Evolutionary conservation across 2,329 filamentous ascomycete genomes (phyloP), one percentile per base, ranked within the genome.

Genomic region (Trichophyton verrucosum): DNA sequence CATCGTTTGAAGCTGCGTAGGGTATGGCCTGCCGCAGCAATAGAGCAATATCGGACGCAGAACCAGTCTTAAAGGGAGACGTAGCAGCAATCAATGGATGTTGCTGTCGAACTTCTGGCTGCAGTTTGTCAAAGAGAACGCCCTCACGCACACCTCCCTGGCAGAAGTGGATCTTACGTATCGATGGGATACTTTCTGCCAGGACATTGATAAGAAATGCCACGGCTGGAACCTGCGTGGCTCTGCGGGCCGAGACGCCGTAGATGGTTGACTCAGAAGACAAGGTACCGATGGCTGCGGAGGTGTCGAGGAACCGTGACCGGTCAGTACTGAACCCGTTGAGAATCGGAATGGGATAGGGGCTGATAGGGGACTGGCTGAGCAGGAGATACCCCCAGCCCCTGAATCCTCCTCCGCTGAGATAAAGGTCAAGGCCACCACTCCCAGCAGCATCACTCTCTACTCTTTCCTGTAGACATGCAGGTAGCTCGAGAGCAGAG

Each of bases 341-440:
- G 71, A 94, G 86, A 20, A 87, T 85, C 0, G 89, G 83, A 27
- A 96, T 87, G 0, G 91, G 91, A 71, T 95, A 96, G 0, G 89
- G 89, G 60, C 81, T 77, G 49, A 89, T 81, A 4, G 78, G 74
- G 67, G 92, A 88, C 65, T 83, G 81, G 70, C 87, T 85, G 87
- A 95, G 91, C 59, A 96, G 79, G 69, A 95, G 85, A 72, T 89
- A 95, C 5, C 91, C 91, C 79, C 95, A 96, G 15, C 91, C 91
- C 40, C 91, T 80, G 70, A 96, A 95, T 0, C 91, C 91, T 24
- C 91, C 91, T 49, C 91, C 91, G 64, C 88, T 95, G 61, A 96
- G 84, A 71, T 91, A 96, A 7, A 96, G 78, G 38, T 87, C 83
- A 61, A 91, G 78, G 3, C 81, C 81, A 1, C 76, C 77, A 1